Base-by-base conservation (phyloP, 2,329 filamentous ascomycete genomes). In the Hypoxylon sp. region DNA sequence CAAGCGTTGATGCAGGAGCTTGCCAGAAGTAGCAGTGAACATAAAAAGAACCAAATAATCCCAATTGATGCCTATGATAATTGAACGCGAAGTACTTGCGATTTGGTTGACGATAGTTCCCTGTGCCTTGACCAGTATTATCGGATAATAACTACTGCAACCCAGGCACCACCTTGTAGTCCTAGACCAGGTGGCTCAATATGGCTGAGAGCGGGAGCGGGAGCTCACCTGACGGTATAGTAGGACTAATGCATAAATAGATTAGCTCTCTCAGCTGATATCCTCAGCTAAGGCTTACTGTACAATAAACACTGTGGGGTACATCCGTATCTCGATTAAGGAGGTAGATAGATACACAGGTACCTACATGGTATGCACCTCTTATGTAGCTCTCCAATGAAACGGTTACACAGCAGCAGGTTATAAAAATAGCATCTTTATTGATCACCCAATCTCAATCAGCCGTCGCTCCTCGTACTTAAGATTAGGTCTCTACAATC, bases 371-470 rank as follows among this genome's bases (percentile, higher is more conserved):
- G 20, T 20, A 20, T 20, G 20, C 20, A 20, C 20, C 20, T 20
- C 20, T 20, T 20, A 27, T 27, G 25, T 27, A 27, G 25, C 25
- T 27, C 25, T 17, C 5, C n/a, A 62, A 22, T 42, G 51, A 46
- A 53, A 62, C 58, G 25, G 33, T 51, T 40, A 40, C 40, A 49
- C 62, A 20, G 7, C 13, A 11, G 33, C 37, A 4, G 35, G 13
- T 6, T 48, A 63, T 40, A 63, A 63, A 67, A 67, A 63, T 67
- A 67, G 64, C 42, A 55, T 33, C 6, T 22, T 55, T 50, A 46
- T 33, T 33, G 50, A 46, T 57, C 44, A 46, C 31, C 33, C n/a
- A 48, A 51, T 48, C n/a, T 44, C 42, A 48, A 48, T 59, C 54
- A 63, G 42, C 58, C 10, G 20, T 17, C 6, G 14, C 6, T 42